A percentile compares a stretch with the other conserved stretches of the same genome.
phyloP scores from a whole-genome alignment of 495 filamentous ascomycete species.

The Aspergillus baeticus region DNA sequence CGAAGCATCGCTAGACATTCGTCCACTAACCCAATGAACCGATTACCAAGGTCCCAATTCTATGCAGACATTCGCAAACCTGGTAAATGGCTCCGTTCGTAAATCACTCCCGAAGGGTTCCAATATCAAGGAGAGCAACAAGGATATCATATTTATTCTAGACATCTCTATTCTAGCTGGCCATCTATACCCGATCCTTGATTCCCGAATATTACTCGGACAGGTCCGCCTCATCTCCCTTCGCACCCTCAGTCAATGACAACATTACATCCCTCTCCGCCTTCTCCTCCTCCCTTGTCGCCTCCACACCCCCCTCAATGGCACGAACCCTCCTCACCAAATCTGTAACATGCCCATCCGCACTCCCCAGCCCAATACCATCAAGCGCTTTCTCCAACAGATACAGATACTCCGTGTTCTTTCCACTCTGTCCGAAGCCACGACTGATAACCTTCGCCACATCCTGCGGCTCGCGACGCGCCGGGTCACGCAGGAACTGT shows the following conservation, averaged over 20 bases:
- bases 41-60: background rate
- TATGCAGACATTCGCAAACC: background rate
- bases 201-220: constrained; percentile 3
- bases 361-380: constrained; percentile 71
- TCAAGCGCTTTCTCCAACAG: constrained; percentile 74
- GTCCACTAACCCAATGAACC: background rate
- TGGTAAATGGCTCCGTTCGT: too few relatives aligned
- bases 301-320: constrained; percentile 33
- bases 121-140: too few relatives aligned
- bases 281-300: constrained; percentile 32
- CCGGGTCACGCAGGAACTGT: constrained; percentile 70
- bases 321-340: constrained; percentile 45
- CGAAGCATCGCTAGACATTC: too few relatives aligned
- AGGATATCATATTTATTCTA: background rate
- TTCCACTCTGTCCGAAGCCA: constrained; percentile 79
- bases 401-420: constrained; percentile 89
- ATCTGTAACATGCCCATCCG: constrained; percentile 77
- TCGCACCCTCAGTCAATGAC: constrained; percentile 25
- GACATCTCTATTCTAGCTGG: background rate
- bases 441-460: constrained; percentile 83
- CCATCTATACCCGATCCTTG: background rate
- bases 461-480: constrained; percentile 72
- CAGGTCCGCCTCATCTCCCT: constrained; percentile 13
- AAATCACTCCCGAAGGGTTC: too few relatives aligned
- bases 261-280: constrained; percentile 37